Evolutionary conservation across 2,329 filamentous ascomycete genomes (phyloP), one percentile per base, ranked within the genome.

Genomic region (Clonostachys solani): DNA sequence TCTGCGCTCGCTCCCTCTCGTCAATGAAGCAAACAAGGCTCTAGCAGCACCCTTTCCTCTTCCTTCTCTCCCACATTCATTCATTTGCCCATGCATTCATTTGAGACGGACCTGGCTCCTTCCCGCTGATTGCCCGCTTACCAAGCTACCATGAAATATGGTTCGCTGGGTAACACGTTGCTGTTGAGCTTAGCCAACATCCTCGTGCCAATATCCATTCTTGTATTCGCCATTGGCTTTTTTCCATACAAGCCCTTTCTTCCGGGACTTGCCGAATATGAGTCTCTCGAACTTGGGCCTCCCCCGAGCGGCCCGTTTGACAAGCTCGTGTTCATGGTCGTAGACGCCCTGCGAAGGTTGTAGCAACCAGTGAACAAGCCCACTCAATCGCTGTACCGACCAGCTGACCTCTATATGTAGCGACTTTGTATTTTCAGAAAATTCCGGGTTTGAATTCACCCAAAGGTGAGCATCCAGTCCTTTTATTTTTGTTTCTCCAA

Each of bases 161-260:
- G 56, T 52, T 59, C 58, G 42, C 51, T 60, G 42, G 47, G 57
- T 49, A 62, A 62, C 49, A 66, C 62, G 49, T 47, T 72, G 45
- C 61, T 79, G 52, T 79, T 91, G 50, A 62, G 78, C 45, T 67
- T 81, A 53, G 86, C 89, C 59, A 96, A 96, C 65, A 48, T 91
- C 33, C 68, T 96, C 50, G 82, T 96, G 41, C 87, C 89, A 4
- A 61, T 87, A 47, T 85, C 90, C 42, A 81, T 92, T 53, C 56
- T 87, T 46, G 68, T 86, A 53, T 97, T 97, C 65, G 92, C 89
- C 23, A 81, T 83, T 33, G 92, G 94, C 13, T 99, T 99, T 77
- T 99, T 99, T 61, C 94, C 94, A 8, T 96, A 97, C 69, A 99
- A 99, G 62, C 91, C 94, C 4, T 87, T 96, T 54, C 77, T 99